phyloP scores from a whole-genome alignment of 768 basidiomycete genomes.

The Psilocybe cubensis region DNA sequence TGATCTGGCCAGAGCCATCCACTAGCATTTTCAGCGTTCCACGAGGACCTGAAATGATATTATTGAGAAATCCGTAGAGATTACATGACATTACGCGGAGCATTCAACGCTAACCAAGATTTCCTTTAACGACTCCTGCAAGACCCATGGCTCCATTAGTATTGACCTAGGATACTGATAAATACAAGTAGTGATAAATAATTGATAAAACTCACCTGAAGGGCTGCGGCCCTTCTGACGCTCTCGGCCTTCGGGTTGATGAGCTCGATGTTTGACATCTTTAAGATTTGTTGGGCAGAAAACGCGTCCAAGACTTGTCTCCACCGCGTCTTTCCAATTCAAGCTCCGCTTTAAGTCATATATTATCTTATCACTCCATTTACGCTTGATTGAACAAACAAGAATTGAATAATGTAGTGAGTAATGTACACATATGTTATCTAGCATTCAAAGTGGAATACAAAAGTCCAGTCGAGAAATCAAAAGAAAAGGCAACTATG shows the following conservation, averaged over 20 bases:
- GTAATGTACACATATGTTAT: background rate
- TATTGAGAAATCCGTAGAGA: background rate
- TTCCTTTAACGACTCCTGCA: conserved; percentile 95
- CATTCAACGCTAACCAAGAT: conserved; percentile 69
- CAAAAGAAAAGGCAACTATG: background rate
- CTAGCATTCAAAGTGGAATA: background rate
- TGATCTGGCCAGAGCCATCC: conserved; percentile 96
- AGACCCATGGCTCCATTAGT: conserved; percentile 96
- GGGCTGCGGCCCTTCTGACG: conserved; percentile 84
- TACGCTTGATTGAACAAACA: background rate
- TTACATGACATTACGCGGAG: conserved; percentile 12
- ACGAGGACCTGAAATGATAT: conserved; percentile 69
- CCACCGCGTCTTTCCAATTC: conserved; percentile 24
- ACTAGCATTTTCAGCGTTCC: conserved; percentile 99
- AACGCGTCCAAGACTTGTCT: conserved; percentile 30
- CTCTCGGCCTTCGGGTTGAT: conserved; percentile 98
- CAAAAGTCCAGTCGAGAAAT: background rate
- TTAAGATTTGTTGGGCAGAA: conserved; percentile 23
- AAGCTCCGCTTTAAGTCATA: conserved; percentile 31
- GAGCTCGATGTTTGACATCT: conserved; percentile 85
- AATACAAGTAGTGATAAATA: background rate
- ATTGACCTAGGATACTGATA: conserved; percentile 65
- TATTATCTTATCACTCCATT: conserved; percentile 17
- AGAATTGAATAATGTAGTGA: background rate
- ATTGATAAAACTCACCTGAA: conserved; percentile 63